Evolutionary conservation across 164 flowering plant genomes (phyloP).

Genomic region (Berberis thunbergii): DNA sequence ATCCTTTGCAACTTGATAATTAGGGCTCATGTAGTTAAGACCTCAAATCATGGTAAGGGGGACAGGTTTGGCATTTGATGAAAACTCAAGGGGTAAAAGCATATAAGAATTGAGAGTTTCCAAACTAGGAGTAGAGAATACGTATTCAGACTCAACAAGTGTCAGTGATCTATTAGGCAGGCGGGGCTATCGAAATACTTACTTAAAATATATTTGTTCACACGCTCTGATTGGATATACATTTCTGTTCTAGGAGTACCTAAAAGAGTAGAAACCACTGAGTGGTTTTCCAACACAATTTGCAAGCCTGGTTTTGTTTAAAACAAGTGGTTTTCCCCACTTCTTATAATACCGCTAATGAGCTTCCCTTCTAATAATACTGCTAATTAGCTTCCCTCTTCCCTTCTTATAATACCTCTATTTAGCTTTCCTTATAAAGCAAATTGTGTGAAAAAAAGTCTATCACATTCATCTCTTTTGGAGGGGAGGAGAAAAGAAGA

Average conservation of each 20-base stretch:
- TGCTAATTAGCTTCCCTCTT: too few relatives aligned
- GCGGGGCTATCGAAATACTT: conserved; percentile 9
- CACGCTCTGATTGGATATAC: conserved; percentile 19
- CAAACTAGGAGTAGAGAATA: background rate
- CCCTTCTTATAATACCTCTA: too few relatives aligned
- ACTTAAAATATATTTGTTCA: background rate
- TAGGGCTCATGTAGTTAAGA: too few relatives aligned
- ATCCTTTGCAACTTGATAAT: too few relatives aligned
- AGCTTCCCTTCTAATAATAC: too few relatives aligned
- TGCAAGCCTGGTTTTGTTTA: too few relatives aligned
- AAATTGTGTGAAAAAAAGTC: background rate
- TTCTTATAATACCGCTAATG: background rate
- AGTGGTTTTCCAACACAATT: too few relatives aligned
- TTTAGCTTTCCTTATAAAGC: conserved; percentile 9
- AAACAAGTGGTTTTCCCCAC: conserved; percentile 4
- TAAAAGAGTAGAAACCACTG: conserved; percentile 11
- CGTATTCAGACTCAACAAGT: background rate
- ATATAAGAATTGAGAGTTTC: background rate
- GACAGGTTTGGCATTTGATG: background rate
- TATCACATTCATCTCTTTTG: background rate
- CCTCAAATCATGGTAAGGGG: background rate
- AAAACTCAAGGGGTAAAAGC: background rate
- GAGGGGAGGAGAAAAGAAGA: background rate
- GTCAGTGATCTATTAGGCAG: conserved; percentile 25
- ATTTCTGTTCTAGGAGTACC: background rate